Base-by-base conservation (phyloP, 2,329 filamentous ascomycete genomes). In the Aspergillus sp. region DNA sequence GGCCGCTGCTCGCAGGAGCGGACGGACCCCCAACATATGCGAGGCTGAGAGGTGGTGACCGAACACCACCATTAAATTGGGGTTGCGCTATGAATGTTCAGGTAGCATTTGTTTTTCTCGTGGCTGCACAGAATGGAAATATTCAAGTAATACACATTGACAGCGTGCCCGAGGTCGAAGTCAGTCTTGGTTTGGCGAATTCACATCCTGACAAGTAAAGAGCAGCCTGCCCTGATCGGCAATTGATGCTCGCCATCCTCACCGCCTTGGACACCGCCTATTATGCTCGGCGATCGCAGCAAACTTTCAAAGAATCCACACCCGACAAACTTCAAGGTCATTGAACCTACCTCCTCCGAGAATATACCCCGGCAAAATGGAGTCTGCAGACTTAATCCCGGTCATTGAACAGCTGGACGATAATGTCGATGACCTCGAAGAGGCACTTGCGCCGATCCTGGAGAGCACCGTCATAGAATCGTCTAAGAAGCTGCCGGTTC, bases 401-500 rank as follows among this genome's bases (percentile, higher is more conserved):
- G 83, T 90, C 51, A 79, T 96, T 51, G 86, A 89, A 67, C 83
- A 87, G 72, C 85, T 97, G 51, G 88, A 91, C 64, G 83, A 85
- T 65, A 86, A 92, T 71, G 84, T 98, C 51, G 90, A 96, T 75
- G 84, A 88, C 55, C 83, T 98, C 47, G 86, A 96, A 70, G 84
- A 87, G 37, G 81, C 84, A 4, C 81, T 98, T 27, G 77, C 84
- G 61, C 91, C 93, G n/a, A 78, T 98, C 5, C 77, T 96, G 24
- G 79, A 81, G 37, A 82, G 82, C 50, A 75, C 83, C 1, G 77
- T 97, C 44, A 80, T 85, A 51, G 85, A 88, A 41, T 84, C 86
- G 56, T 86, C 91, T 5, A 87, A 86, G 55, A 91, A 91, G 70
- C 82, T 98, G 27, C 93, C 93, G 2, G 82, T 98, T n/a, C 82